Base-by-base conservation (phyloP, 1,139 yeast species). In the Lodderomyces metapsilosis region DNA sequence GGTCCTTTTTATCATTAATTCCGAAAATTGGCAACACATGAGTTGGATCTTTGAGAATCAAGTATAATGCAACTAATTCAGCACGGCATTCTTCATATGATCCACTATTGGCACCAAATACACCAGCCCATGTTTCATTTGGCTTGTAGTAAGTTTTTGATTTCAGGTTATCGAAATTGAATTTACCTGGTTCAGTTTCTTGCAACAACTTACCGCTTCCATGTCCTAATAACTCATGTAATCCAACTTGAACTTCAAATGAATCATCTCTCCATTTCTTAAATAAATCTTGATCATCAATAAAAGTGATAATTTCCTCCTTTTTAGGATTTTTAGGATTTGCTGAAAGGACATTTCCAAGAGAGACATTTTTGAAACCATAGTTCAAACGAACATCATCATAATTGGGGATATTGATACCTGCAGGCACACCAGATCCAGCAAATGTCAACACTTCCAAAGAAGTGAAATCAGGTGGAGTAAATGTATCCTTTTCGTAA, bases 61-160 rank as follows among this genome's bases (percentile, higher is more conserved):
- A 74, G 60, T 78, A 86, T 76, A 88, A 76, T 3, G 96, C 96
- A 40, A 88, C 95, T 45, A 84, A 78, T 61, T 88, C 96, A 23
- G 96, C 96, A 53, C 96, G 80, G 62, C 96, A 88, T 61, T 88
- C 96, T 64, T 88, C 96, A 57, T 84, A 88, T 1, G 94, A 80
- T 12, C 95, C 96, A 12, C 96, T 85, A 48, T 82, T 65, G 3
- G 84, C 71, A 7, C 96, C 94, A 60, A 88, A 88, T 41, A 84
- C 68, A 2, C 92, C 82, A 2, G 95, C 89, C 96, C 96, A 88
- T 3, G 96, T 88, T 58, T 88, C 88, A 40, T 89, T 89, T 46
- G 82, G 78, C 50, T 78, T 80, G 64, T 88, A 88, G 64, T 73
- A 86, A 2, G 92, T 78, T 4, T 68, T 63, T 33, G 84, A 78